These are phyloP conservation scores for Eutrema yunnanense DNA, from an alignment of 345 rosid species.

Conservation along the genomic window DNA sequence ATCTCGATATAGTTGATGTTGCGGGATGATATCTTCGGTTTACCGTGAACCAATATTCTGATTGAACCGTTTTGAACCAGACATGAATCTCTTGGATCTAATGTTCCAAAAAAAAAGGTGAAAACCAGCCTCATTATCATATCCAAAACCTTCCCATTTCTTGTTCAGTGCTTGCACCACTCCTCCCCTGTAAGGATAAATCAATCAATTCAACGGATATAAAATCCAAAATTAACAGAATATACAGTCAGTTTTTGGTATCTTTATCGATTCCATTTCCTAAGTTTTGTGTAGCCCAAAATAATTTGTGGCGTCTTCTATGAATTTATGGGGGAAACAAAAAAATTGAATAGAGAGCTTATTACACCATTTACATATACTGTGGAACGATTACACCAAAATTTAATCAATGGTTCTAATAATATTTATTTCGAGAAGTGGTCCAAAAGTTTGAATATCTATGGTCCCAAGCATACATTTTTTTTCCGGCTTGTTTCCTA, in stretches of 20 bases:
- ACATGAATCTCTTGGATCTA: conserved; percentile 47
- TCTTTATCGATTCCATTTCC: too few species aligned
- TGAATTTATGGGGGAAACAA: too few species aligned
- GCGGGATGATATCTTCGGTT: conserved; percentile 25
- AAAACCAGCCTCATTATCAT: conserved; percentile 53
- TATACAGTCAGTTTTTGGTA: too few species aligned
- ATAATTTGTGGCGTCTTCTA: too few species aligned
- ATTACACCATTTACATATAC: background rate
- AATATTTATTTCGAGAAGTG: background rate
- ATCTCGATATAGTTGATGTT: conserved; percentile 47
- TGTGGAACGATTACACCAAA: background rate
- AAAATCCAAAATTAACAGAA: background rate
- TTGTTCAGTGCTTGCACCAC: conserved; percentile 60
- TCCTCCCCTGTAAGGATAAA: conserved; percentile 44
- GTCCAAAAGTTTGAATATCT: background rate
- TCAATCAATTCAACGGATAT: background rate
- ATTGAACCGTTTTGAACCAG: conserved; percentile 37
- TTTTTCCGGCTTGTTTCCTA: too few species aligned
- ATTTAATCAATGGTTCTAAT: too few species aligned
- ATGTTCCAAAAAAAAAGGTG: background rate
- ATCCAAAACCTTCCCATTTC: conserved; percentile 70
- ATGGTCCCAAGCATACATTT: background rate
- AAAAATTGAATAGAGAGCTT: background rate
- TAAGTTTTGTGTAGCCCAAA: too few species aligned
- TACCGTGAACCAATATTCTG: conserved; percentile 35